Evolutionary conservation across 306 rosid genomes (phyloP).

Genomic region (Acmispon strigosus): DNA sequence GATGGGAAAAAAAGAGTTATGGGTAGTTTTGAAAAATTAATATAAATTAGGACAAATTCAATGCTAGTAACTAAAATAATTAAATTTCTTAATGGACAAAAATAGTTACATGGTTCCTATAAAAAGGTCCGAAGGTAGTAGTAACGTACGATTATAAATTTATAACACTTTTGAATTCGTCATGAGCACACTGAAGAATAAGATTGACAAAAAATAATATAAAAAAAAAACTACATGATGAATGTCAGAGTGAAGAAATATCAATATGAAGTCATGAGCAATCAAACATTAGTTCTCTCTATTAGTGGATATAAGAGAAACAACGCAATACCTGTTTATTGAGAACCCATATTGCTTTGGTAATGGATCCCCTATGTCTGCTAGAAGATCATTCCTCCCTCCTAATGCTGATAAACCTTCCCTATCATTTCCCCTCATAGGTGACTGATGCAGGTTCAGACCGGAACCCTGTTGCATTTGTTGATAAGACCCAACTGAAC

Average conservation of each 20-base stretch:
- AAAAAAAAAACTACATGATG: conserved; percentile 11
- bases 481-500: conserved; percentile 48
- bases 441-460: conserved; percentile 38
- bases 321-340: conserved; percentile 38
- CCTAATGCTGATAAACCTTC: conserved; percentile 31
- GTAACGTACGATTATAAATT: neutral
- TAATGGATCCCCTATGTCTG: conserved; percentile 35
- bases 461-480: conserved; percentile 39
- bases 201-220: conserved; percentile 7
- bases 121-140: too few relatives aligned
- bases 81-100: too few relatives aligned
- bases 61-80: too few relatives aligned
- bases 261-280: neutral
- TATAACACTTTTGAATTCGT: neutral
- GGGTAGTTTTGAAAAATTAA: too few relatives aligned
- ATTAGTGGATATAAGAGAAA: conserved; percentile 9
- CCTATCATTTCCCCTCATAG: conserved; percentile 41
- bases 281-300: neutral
- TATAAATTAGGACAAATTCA: too few relatives aligned
- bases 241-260: neutral
- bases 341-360: conserved; percentile 33
- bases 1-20: too few relatives aligned
- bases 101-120: too few relatives aligned
- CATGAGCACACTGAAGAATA: conserved; percentile 2
- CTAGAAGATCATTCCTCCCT: conserved; percentile 42